phyloP scores from a whole-genome alignment of 768 basidiomycete genomes.

The Crepidotus variabilis region DNA sequence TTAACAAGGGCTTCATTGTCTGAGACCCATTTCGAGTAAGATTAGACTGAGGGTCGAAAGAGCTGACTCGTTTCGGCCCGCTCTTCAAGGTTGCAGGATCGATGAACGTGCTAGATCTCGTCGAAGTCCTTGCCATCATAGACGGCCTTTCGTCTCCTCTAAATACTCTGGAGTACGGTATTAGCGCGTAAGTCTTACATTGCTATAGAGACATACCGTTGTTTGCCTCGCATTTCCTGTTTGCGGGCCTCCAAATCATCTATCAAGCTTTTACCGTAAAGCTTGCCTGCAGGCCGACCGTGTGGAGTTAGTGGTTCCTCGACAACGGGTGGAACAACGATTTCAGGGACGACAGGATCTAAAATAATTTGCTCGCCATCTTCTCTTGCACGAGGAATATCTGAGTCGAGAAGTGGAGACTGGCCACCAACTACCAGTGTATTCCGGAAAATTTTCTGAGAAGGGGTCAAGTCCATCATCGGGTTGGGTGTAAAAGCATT shows the following conservation, averaged over 20 bases:
- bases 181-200: neutral
- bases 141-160: slow-evolving; percentile 85
- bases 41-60: slow-evolving; percentile 30
- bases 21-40: slow-evolving; percentile 47
- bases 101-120: slow-evolving; percentile 66
- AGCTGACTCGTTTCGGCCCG: slow-evolving; percentile 36
- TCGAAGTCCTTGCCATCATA: slow-evolving; percentile 79
- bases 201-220: slow-evolving; percentile 50
- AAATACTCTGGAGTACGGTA: slow-evolving; percentile 58
- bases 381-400: slow-evolving; percentile 65
- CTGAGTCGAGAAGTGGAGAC: slow-evolving; percentile 51
- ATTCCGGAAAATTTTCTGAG: slow-evolving; percentile 85
- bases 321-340: slow-evolving; percentile 28
- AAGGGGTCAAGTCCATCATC: slow-evolving; percentile 64
- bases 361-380: slow-evolving; percentile 78
- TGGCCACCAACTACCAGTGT: slow-evolving; percentile 69
- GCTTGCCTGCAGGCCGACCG: slow-evolving; percentile 68
- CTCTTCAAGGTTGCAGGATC: slow-evolving; percentile 64
- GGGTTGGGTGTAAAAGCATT: slow-evolving; percentile 80
- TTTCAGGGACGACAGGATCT: slow-evolving; percentile 34
- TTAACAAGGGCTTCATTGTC: slow-evolving; percentile 61
- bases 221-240: slow-evolving; percentile 74
- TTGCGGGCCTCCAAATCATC: slow-evolving; percentile 87
- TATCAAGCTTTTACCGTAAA: slow-evolving; percentile 87
- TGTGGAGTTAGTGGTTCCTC: slow-evolving; percentile 30